These are phyloP conservation scores for Perkinsus marinus DNA, from an alignment of 169 alveolate genomes.

Conservation along the genomic window DNA sequence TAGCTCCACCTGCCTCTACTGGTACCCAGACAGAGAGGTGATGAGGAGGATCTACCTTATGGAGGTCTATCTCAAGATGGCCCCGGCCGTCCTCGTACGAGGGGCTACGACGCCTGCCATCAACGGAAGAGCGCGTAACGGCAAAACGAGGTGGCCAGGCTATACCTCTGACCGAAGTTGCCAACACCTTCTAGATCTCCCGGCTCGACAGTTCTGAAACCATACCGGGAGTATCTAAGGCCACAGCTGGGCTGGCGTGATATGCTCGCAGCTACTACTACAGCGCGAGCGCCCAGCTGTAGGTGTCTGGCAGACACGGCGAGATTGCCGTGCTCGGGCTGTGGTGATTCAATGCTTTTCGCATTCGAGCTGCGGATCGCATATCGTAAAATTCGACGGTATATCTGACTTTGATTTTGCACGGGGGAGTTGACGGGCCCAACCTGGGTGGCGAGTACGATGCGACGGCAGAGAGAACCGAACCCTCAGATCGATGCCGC, in stretches of 20 bases:
- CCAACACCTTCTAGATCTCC: not conserved
- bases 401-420: not conserved
- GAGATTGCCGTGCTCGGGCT: not conserved
- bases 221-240: not conserved
- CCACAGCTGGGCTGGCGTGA: too few relatives aligned
- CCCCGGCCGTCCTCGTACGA: not conserved
- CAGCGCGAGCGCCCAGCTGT: not conserved
- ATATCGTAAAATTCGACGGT: not conserved
- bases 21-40: not conserved
- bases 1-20: not conserved
- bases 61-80: not conserved
- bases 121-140: too few relatives aligned
- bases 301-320: not conserved
- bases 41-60: not conserved
- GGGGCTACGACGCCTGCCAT: not conserved
- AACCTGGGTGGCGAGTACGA: too few relatives aligned
- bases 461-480: not conserved
- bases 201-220: not conserved
- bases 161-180: not conserved
- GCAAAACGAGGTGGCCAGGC: too few relatives aligned
- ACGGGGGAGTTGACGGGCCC: too few relatives aligned
- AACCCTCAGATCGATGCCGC: not conserved
- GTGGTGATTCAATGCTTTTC: not conserved
- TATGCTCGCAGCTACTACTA: too few relatives aligned
- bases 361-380: not conserved